Percentiles rank a stretch among this genome's conserved stretches.
phyloP scores from a whole-genome alignment of 2,329 filamentous ascomycete genomes.

The Phyllosticta paracitricarpa region DNA sequence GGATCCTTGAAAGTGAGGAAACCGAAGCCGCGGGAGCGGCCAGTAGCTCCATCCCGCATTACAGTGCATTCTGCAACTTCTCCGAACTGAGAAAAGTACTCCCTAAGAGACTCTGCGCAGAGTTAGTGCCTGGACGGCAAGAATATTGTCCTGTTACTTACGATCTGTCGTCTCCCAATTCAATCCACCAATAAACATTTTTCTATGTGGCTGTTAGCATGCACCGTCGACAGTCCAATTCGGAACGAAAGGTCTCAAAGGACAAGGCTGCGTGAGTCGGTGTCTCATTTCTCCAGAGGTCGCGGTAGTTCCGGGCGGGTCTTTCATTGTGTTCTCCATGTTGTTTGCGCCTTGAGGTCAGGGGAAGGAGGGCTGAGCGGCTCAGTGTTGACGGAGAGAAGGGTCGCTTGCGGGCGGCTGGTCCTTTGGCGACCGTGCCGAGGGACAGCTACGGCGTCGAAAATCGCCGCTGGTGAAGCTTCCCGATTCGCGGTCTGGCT shows the following conservation, averaged over 20 bases:
- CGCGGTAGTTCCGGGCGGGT: background rate
- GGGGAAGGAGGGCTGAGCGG: background rate
- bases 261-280: background rate
- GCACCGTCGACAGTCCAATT: background rate
- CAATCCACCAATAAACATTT: constrained; percentile 98
- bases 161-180: constrained; percentile 99
- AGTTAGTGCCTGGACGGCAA: constrained; percentile 18
- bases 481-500: background rate
- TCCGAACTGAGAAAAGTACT: constrained; percentile 96
- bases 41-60: constrained; percentile 94
- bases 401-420: no score
- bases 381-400: no score
- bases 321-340: no score
- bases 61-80: constrained; percentile 97
- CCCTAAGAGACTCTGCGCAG: constrained; percentile 73
- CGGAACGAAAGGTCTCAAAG: background rate
- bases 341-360: background rate
- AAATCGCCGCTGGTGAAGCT: background rate
- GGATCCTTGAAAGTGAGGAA: constrained; percentile 97
- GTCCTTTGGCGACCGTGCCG: background rate
- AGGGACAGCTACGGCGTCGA: background rate
- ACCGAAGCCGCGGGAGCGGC: constrained; percentile 88
- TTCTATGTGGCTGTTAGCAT: constrained; percentile 45
- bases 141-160: constrained; percentile 43
- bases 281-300: background rate